Percentiles rank a stretch among this genome's conserved stretches.
These are phyloP conservation scores for Paraphoma sp. DNA, from an alignment of 2,329 filamentous ascomycete species.

Conservation along the genomic window DNA sequence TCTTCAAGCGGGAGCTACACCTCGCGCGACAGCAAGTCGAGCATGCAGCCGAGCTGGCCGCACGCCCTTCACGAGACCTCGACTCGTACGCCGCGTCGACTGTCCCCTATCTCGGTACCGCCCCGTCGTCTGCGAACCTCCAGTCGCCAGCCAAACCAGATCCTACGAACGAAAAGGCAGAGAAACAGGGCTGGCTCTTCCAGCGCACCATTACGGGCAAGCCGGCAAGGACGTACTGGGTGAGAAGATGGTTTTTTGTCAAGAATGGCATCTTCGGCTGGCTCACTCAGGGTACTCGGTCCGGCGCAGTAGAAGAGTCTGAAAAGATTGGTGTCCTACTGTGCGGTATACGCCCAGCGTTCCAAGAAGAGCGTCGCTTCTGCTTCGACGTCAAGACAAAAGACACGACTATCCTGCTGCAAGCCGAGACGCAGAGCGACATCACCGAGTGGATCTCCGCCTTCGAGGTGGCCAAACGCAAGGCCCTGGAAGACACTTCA, in stretches of 20 bases:
- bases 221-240: slow-evolving; percentile 87
- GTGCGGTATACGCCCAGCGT: slow-evolving; percentile 89
- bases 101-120: slow-evolving; percentile 80
- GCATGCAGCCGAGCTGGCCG: slow-evolving; percentile 72
- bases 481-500: slow-evolving; percentile 77
- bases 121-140: slow-evolving; percentile 62
- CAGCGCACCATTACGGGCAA: slow-evolving; percentile 83
- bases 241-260: slow-evolving; percentile 92
- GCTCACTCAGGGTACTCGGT: slow-evolving; percentile 80
- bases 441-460: slow-evolving; percentile 94
- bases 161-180: slow-evolving; percentile 57
- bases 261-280: slow-evolving; percentile 96
- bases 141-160: slow-evolving; percentile 61
- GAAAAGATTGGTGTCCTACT: slow-evolving; percentile 95
- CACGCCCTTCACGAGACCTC: slow-evolving; percentile 85
- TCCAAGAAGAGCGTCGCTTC: slow-evolving; percentile 91
- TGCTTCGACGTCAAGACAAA: slow-evolving; percentile 99
- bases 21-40: slow-evolving; percentile 82
- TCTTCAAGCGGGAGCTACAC: slow-evolving; percentile 83
- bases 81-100: slow-evolving; percentile 92
- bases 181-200: slow-evolving; percentile 97
- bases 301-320: slow-evolving; percentile 87
- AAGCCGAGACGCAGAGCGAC: slow-evolving; percentile 90
- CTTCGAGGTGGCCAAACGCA: slow-evolving; percentile 93
- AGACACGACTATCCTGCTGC: slow-evolving; percentile 84